Conservation (phyloP, 1,284 basidiomycete genomes). For the Pisolithus thermaeus region DNA sequence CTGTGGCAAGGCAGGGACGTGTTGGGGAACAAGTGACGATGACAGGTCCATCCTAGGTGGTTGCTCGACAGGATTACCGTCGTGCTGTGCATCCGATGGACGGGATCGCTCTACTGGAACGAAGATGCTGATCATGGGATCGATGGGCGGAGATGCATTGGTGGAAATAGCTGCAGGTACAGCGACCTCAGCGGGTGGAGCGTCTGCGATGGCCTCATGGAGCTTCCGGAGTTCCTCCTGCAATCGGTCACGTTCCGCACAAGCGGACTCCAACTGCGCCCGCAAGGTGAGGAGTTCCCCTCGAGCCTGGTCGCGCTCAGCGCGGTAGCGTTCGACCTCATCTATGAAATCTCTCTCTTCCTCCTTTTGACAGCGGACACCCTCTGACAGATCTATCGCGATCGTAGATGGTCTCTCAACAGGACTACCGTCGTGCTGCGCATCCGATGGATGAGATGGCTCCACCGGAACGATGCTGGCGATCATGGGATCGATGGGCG, state of each 20-base stretch:
- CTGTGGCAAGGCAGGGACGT: constrained; percentile 27
- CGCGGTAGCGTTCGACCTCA: constrained; percentile 27
- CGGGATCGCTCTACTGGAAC: constrained; percentile 4
- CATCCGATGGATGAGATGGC: constrained; percentile 2
- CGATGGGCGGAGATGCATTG: constrained; percentile 5
- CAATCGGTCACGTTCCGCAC: constrained; percentile 31
- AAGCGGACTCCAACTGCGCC: constrained; percentile 32
- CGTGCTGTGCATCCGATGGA: constrained; percentile 2
- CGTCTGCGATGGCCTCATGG: too few relatives aligned
- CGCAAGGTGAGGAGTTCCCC: constrained; percentile 30
- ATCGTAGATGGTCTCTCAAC: constrained; percentile 12
- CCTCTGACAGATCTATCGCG: constrained; percentile 14
- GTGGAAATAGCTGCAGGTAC: too few relatives aligned
- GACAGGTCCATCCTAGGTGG: constrained; percentile 14
- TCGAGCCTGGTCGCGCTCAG: constrained; percentile 29
- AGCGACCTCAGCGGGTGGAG: too few relatives aligned
- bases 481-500: background rate
- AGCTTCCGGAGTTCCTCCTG: constrained; percentile 19
- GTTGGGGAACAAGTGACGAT: constrained; percentile 19
- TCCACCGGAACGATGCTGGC: constrained; percentile 1
- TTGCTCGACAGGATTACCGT: constrained; percentile 8
- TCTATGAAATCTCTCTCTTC: constrained; percentile 29
- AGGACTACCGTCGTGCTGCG: constrained; percentile 3
- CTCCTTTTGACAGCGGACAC: constrained; percentile 30
- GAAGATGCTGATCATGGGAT: background rate